Evolutionary conservation across 345 rosid genomes (phyloP).

Genomic region (Hevea brasiliensis): DNA sequence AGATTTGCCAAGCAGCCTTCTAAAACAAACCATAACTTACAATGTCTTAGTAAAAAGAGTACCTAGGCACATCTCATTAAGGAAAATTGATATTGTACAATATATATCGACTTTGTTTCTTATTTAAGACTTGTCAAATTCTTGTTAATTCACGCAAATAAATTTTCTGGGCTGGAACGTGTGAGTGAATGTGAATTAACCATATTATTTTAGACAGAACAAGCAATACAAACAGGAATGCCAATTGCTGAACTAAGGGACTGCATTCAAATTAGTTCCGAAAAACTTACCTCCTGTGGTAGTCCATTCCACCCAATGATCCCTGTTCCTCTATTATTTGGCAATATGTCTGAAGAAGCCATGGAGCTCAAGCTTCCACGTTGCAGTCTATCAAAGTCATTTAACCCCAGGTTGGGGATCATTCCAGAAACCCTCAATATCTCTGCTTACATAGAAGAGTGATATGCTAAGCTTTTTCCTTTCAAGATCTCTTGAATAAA

Average conservation of each 20-base stretch:
- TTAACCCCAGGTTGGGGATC: slow-evolving; percentile 77
- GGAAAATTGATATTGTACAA: background rate
- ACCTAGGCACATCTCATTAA: background rate
- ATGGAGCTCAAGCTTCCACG: slow-evolving; percentile 92
- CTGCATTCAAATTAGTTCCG: background rate
- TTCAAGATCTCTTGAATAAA: background rate
- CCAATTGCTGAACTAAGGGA: slow-evolving; percentile 6
- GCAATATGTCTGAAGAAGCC: slow-evolving; percentile 79
- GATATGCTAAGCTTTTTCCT: background rate
- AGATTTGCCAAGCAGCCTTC: background rate
- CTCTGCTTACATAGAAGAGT: slow-evolving; percentile 48
- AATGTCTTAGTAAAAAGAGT: background rate
- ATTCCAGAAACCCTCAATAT: slow-evolving; percentile 68
- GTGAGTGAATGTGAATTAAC: background rate
- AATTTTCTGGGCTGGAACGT: background rate
- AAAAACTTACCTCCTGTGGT: slow-evolving; percentile 57
- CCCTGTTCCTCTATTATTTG: slow-evolving; percentile 58
- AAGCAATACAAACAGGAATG: background rate
- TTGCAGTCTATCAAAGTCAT: slow-evolving; percentile 69
- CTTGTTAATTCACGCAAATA: background rate
- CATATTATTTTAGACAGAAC: background rate
- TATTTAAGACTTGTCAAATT: background rate
- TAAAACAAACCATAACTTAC: slow-evolving; percentile 3
- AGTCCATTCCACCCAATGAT: slow-evolving; percentile 74
- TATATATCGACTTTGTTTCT: background rate